Percentiles rank a stretch among this genome's conserved stretches.
phyloP scores from a whole-genome alignment of 257 asterid genomes.

The Solanum bukasovii region DNA sequence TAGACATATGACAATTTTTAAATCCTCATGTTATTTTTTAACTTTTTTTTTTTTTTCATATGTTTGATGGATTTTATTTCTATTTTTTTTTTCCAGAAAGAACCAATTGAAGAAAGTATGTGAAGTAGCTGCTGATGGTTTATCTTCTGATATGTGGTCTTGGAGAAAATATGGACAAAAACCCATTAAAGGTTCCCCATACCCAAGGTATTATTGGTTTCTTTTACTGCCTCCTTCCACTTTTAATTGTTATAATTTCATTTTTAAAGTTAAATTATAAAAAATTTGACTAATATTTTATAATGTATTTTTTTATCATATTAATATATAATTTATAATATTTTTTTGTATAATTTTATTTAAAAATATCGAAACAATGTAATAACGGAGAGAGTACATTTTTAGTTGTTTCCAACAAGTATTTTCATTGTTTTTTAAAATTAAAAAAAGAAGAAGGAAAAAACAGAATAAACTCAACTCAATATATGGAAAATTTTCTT shows the following conservation, averaged over 20 bases:
- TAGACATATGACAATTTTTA: background rate
- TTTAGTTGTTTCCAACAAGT: background rate
- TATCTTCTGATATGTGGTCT: constrained; percentile 84
- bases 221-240: too few relatives aligned
- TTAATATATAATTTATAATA: too few relatives aligned
- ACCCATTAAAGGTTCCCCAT: constrained; percentile 91
- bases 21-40: background rate
- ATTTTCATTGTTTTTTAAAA: background rate
- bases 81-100: constrained; percentile 34
- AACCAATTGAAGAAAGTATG: constrained; percentile 61
- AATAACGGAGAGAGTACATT: background rate
- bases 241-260: too few relatives aligned
- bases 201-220: constrained; percentile 48
- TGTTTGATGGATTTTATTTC: background rate
- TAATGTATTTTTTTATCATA: too few relatives aligned
- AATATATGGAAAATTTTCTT: background rate
- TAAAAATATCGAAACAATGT: too few relatives aligned
- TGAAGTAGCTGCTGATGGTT: constrained; percentile 65
- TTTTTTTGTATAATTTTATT: too few relatives aligned
- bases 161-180: constrained; percentile 98
- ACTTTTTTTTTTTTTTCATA: background rate
- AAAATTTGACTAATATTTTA: too few relatives aligned
- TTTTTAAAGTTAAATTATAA: too few relatives aligned
- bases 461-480: background rate
- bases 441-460: background rate